phyloP scores from a whole-genome alignment of 805 yeast genomes.

The Cyberlindnera nakhonratchasimensis region DNA sequence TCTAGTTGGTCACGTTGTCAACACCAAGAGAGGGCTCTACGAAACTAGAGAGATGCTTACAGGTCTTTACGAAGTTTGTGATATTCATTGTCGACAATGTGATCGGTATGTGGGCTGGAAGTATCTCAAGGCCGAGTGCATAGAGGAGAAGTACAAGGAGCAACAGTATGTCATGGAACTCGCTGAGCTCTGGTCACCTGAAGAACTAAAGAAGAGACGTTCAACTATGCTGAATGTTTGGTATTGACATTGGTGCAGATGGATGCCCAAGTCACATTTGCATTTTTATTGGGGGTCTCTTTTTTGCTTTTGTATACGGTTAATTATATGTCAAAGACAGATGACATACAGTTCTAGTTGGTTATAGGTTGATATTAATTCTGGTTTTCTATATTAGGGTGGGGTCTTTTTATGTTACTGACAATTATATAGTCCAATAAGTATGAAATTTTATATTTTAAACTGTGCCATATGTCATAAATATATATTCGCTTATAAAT shows the following conservation, averaged over 20 bases:
- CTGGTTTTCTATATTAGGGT: too few relatives aligned
- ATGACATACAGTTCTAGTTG: too few relatives aligned
- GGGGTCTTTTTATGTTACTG: too few relatives aligned
- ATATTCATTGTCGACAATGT: constrained; percentile 55
- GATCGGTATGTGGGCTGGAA: constrained; percentile 58
- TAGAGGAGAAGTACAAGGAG: constrained; percentile 53
- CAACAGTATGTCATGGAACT: constrained; percentile 49
- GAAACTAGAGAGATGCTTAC: constrained; percentile 53
- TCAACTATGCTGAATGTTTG: constrained; percentile 6
- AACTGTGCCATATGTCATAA: too few relatives aligned
- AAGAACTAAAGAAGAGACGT: constrained; percentile 4
- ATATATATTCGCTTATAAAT: too few relatives aligned
- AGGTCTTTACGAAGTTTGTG: constrained; percentile 55
- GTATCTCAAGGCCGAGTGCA: constrained; percentile 46
- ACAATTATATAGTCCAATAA: too few relatives aligned
- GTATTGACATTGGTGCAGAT: constrained; percentile 2
- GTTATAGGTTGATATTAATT: too few relatives aligned
- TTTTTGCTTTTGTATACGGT: neutral
- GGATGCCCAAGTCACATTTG: neutral
- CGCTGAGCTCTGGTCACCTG: neutral
- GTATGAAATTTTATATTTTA: too few relatives aligned
- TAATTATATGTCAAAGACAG: neutral
- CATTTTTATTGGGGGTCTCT: neutral
- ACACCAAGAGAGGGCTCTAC: constrained; percentile 35
- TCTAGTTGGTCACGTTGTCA: constrained; percentile 46